Conservation (phyloP, 148 eudicot genomes). For the Chenopodium formosanum region DNA sequence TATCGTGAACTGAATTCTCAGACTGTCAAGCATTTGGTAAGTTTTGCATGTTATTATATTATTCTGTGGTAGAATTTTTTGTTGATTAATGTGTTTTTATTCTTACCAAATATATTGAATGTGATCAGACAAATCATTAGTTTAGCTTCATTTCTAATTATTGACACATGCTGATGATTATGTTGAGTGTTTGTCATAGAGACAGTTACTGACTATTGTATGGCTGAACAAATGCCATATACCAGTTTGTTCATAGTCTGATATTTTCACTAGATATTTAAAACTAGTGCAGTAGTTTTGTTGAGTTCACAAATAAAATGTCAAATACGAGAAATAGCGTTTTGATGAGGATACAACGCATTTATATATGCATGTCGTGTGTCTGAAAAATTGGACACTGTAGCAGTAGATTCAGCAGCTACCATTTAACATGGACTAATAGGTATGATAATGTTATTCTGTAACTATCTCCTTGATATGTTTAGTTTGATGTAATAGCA, state of each 20-base stretch:
- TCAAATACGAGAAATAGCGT: no score
- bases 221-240: background rate
- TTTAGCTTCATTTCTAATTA: background rate
- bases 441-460: background rate
- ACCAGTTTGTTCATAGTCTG: background rate
- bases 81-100: background rate
- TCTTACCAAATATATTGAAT: background rate
- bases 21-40: conserved; percentile 80
- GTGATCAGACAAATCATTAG: background rate
- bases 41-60: conserved; percentile 30
- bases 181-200: background rate
- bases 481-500: background rate
- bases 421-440: background rate
- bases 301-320: background rate
- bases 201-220: background rate
- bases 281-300: background rate
- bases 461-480: background rate
- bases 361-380: background rate
- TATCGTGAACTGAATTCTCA: conserved; percentile 77
- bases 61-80: background rate
- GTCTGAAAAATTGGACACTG: background rate
- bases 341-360: background rate
- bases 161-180: background rate
- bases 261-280: background rate
- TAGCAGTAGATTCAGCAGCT: background rate